Conservation (phyloP, 2,329 filamentous ascomycete species). For the Fusarium succisae region DNA sequence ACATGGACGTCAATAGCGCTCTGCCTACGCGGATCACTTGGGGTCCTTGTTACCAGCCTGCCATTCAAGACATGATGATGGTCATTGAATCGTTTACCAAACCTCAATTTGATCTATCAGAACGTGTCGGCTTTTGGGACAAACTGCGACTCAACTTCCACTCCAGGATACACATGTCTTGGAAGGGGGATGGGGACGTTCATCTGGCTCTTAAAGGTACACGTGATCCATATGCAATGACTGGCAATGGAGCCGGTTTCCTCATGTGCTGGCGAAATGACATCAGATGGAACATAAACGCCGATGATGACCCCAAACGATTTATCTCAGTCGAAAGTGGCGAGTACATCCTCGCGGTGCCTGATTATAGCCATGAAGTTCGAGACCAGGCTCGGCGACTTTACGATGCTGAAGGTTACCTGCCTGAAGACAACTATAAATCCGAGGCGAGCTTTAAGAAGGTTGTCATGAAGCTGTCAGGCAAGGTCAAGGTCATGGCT, state of each 20-base stretch:
- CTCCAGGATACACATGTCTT: conserved; percentile 86
- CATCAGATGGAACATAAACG: conserved; percentile 86
- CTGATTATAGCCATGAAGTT: conserved; percentile 90
- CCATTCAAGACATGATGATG: conserved; percentile 99
- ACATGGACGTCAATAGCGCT: conserved; percentile 90
- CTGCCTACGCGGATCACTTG: conserved; percentile 94
- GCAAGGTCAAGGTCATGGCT: conserved; percentile 91
- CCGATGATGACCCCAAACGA: conserved; percentile 85
- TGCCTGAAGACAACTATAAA: conserved; percentile 71
- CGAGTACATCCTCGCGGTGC: conserved; percentile 93
- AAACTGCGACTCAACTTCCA: conserved; percentile 96
- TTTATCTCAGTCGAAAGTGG: conserved; percentile 97
- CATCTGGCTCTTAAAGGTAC: conserved; percentile 92
- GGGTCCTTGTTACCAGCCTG: conserved; percentile 97
- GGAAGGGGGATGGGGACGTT: conserved; percentile 96
- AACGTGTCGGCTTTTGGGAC: conserved; percentile 97
- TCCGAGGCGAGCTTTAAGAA: conserved; percentile 93
- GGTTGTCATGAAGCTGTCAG: conserved; percentile 97
- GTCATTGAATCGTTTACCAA: conserved; percentile 98
- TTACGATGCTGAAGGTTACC: conserved; percentile 67
- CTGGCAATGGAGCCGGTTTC: conserved; percentile 91
- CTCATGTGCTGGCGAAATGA: conserved; percentile 99
- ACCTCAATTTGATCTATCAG: conserved; percentile 90
- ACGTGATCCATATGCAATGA: conserved; percentile 92
- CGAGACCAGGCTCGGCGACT: conserved; percentile 66